A percentile compares a stretch with the other conserved stretches of the same genome.
These are phyloP conservation scores for Asterochloris erici DNA, from an alignment of 139 green algal species.

Conservation along the genomic window DNA sequence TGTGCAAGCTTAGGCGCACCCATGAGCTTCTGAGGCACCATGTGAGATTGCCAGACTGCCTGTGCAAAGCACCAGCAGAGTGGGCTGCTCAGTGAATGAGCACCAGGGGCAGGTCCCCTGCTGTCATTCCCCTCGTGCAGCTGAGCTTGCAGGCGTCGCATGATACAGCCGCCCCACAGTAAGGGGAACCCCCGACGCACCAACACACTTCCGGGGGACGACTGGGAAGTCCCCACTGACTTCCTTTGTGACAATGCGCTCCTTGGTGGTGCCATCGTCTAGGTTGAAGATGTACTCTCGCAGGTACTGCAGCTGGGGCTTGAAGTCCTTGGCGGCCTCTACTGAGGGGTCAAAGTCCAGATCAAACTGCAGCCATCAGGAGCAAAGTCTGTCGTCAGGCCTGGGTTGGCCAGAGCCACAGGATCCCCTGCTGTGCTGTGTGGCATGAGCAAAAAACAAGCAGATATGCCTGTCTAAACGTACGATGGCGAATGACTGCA, in stretches of 20 bases:
- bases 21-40: too few relatives aligned
- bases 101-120: too few relatives aligned
- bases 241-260: conserved; percentile 19
- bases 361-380: conserved; percentile 26
- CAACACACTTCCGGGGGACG: background rate
- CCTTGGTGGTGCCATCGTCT: conserved; percentile 23
- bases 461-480: background rate
- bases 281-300: conserved; percentile 51
- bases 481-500: background rate
- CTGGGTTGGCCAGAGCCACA: background rate
- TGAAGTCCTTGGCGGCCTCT: conserved; percentile 3
- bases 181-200: background rate
- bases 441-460: background rate
- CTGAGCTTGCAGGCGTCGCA: too few relatives aligned
- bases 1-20: too few relatives aligned
- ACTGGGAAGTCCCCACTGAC: conserved; percentile 58
- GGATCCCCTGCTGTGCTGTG: background rate
- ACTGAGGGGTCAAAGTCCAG: conserved; percentile 26
- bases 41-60: too few relatives aligned
- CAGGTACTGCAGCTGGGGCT: conserved; percentile 17
- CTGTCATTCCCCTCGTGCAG: too few relatives aligned
- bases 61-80: too few relatives aligned
- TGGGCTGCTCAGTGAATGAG: too few relatives aligned
- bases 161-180: too few relatives aligned
- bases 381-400: background rate